These are phyloP conservation scores for Odontarrhena argentea DNA, from an alignment of 345 rosid genomes.

Conservation along the genomic window DNA sequence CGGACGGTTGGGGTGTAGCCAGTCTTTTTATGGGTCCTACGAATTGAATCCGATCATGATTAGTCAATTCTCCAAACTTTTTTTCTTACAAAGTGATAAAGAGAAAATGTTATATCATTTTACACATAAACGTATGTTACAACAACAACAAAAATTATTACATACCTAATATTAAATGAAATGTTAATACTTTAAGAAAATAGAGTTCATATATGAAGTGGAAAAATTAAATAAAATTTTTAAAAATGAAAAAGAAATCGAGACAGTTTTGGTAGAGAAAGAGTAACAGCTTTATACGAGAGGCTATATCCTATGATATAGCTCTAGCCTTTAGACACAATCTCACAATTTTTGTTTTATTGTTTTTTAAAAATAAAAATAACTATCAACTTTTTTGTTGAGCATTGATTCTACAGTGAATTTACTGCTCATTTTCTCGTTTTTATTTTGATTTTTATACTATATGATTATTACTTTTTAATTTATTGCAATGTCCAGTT, in stretches of 20 bases:
- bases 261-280: slow-evolving; percentile 12
- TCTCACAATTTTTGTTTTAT: background rate
- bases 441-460: background rate
- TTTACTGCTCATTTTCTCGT: slow-evolving; percentile 17
- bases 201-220: background rate
- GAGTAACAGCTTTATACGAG: slow-evolving; percentile 39
- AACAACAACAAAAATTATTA: too few relatives aligned
- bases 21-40: slow-evolving; percentile 27
- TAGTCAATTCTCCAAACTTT: slow-evolving; percentile 15
- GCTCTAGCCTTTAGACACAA: slow-evolving; percentile 12
- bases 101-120: background rate
- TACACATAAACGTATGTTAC: too few relatives aligned
- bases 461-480: background rate
- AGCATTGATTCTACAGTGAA: slow-evolving; percentile 27
- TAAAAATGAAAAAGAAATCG: background rate
- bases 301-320: slow-evolving; percentile 25
- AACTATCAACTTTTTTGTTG: background rate
- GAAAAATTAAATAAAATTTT: background rate
- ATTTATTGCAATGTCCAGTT: slow-evolving; percentile 29
- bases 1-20: slow-evolving; percentile 37
- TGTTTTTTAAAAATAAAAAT: too few relatives aligned
- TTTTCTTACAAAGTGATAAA: background rate
- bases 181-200: too few relatives aligned
- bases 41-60: slow-evolving; percentile 13
- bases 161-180: too few relatives aligned